These are phyloP conservation scores for Pneumocystis canis DNA, from an alignment of 1,139 yeast genomes.

Conservation along the genomic window DNA sequence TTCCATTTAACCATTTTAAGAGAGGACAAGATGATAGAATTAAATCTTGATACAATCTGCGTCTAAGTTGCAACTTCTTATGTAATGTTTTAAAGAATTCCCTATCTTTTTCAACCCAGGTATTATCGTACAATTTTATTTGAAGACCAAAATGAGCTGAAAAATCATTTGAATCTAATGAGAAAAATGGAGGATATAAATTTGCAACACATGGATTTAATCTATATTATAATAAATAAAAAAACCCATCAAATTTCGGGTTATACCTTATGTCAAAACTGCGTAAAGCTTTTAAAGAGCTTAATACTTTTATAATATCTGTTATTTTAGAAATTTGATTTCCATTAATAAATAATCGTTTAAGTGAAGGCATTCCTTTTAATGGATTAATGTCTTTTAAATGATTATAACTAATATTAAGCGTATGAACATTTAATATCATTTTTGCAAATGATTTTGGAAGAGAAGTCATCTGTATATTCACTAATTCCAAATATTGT, in stretches of 20 bases:
- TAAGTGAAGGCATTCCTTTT: conserved; percentile 20
- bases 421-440: conserved; percentile 23
- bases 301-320: conserved; percentile 18
- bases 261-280: conserved; percentile 24
- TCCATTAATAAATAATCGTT: conserved; percentile 20
- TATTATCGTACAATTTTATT: background rate
- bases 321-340: conserved; percentile 20
- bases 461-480: conserved; percentile 18
- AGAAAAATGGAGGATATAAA: conserved; percentile 16
- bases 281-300: conserved; percentile 17
- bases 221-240: conserved; percentile 23
- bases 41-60: background rate
- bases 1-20: conserved; percentile 1
- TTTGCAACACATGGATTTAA: conserved; percentile 23
- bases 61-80: background rate
- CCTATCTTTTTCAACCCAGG: background rate
- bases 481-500: conserved; percentile 23
- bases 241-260: conserved; percentile 13
- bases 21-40: conserved; percentile 1
- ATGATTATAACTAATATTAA: conserved; percentile 24
- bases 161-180: background rate
- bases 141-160: background rate
- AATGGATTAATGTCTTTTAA: conserved; percentile 20
- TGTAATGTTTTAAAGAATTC: background rate
- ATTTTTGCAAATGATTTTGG: conserved; percentile 20